Evolutionary conservation across 106 monocot genomes (phyloP).

Genomic region (Apostasia ramifera): DNA sequence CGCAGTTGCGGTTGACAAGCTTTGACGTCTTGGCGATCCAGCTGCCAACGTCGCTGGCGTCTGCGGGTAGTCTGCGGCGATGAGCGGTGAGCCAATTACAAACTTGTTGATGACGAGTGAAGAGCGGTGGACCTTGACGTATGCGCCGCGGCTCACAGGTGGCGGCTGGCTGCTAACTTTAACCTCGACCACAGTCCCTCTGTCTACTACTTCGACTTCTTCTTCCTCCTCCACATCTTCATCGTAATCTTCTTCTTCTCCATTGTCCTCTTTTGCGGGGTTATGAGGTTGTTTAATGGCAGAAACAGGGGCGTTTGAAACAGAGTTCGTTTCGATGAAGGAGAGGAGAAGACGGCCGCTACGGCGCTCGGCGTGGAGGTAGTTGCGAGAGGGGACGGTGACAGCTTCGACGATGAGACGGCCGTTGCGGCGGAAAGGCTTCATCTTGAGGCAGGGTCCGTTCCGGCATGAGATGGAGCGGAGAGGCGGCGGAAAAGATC

Average conservation of each 20-base stretch:
- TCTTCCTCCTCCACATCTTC: slow-evolving; percentile 62
- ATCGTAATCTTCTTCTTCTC: slow-evolving; percentile 8
- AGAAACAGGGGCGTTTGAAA: background rate
- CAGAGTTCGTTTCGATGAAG: slow-evolving; percentile 60
- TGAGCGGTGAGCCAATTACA: slow-evolving; percentile 27
- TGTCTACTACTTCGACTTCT: slow-evolving; percentile 83
- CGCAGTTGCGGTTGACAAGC: slow-evolving; percentile 24
- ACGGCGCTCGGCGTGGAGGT: slow-evolving; percentile 73
- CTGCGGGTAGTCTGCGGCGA: background rate
- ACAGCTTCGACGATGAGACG: slow-evolving; percentile 90
- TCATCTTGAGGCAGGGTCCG: slow-evolving; percentile 73
- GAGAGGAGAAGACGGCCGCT: slow-evolving; percentile 74
- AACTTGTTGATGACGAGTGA: slow-evolving; percentile 92
- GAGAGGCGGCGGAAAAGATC: slow-evolving; percentile 76
- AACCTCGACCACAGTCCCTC: slow-evolving; percentile 79
- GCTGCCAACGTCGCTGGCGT: background rate
- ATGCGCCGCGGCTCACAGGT: slow-evolving; percentile 17
- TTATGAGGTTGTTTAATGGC: slow-evolving; percentile 2
- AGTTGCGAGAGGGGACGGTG: slow-evolving; percentile 61
- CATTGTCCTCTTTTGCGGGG: background rate
- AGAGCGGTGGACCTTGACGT: slow-evolving; percentile 55
- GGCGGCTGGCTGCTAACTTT: slow-evolving; percentile 75
- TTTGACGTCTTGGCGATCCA: background rate
- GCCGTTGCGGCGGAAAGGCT: slow-evolving; percentile 61
- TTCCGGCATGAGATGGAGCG: slow-evolving; percentile 71